These are phyloP conservation scores for Conticribra weissflogii DNA, from an alignment of 108 stramenopile genomes.

Conservation along the genomic window DNA sequence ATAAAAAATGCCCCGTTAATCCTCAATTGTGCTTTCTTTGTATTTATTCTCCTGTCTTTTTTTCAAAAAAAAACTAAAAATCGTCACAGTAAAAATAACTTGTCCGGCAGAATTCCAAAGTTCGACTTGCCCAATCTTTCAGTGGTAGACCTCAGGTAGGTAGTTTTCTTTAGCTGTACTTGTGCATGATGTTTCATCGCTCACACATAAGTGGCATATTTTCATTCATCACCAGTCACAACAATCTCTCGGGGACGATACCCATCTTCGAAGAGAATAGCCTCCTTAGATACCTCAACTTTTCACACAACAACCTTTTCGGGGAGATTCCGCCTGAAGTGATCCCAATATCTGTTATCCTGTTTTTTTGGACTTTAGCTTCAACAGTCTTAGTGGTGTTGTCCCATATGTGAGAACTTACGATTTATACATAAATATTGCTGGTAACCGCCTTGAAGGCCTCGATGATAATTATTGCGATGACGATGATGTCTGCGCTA, in stretches of 20 bases:
- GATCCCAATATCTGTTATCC: neutral
- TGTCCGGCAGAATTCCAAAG: no score
- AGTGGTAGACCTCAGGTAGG: no score
- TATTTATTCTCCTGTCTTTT: no score
- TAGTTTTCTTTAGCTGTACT: no score
- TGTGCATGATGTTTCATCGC: neutral
- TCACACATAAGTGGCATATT: neutral
- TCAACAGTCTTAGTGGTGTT: neutral
- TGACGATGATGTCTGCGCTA: no score
- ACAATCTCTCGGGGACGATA: neutral
- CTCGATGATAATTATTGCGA: no score
- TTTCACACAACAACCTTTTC: neutral
- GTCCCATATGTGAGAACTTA: neutral
- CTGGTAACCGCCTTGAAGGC: neutral
- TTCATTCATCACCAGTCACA: neutral
- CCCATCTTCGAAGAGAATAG: neutral
- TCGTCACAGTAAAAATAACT: no score
- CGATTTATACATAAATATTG: neutral
- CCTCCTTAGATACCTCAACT: neutral
- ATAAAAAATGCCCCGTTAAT: no score
- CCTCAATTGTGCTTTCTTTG: no score
- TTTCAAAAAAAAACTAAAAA: no score
- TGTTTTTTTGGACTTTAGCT: neutral
- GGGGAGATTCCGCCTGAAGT: neutral
- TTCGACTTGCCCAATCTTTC: no score